Conservation (phyloP, 1,139 yeast species). For the Lodderomyces orthopsilosis region DNA sequence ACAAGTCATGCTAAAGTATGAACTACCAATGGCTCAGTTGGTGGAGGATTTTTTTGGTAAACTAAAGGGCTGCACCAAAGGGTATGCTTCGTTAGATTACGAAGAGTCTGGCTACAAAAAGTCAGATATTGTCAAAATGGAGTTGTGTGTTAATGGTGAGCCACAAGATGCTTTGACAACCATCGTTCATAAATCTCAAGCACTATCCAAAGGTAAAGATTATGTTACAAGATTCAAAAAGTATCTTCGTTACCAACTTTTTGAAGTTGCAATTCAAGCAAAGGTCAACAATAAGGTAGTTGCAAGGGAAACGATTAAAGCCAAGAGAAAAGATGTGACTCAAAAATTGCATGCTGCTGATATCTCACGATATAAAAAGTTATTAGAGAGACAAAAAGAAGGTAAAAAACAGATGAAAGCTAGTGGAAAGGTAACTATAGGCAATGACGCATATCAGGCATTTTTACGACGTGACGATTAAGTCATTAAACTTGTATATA, state of each 20-base stretch:
- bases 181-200: conserved; percentile 80
- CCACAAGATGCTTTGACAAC: conserved; percentile 92
- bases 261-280: conserved; percentile 93
- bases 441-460: conserved; percentile 83
- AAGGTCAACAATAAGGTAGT: conserved; percentile 76
- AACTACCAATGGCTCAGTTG: conserved; percentile 80
- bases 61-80: conserved; percentile 83
- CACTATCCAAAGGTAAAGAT: conserved; percentile 68
- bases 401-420: conserved; percentile 87
- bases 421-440: conserved; percentile 72
- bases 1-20: conserved; percentile 77
- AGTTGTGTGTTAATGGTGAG: conserved; percentile 82
- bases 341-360: conserved; percentile 94
- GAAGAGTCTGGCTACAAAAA: conserved; percentile 86
- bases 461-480: conserved; percentile 43
- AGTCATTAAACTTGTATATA: conserved; percentile 1
- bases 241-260: conserved; percentile 74
- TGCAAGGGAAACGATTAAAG: conserved; percentile 92
- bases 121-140: conserved; percentile 83
- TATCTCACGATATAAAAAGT: conserved; percentile 82
- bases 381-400: conserved; percentile 85
- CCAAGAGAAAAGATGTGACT: conserved; percentile 88
- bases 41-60: conserved; percentile 96
- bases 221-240: conserved; percentile 83
- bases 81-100: conserved; percentile 92